A percentile compares a stretch with the other conserved stretches of the same genome.
These are phyloP conservation scores for Tinospora cordifolia DNA, from an alignment of 164 flowering plant species.

Conservation along the genomic window DNA sequence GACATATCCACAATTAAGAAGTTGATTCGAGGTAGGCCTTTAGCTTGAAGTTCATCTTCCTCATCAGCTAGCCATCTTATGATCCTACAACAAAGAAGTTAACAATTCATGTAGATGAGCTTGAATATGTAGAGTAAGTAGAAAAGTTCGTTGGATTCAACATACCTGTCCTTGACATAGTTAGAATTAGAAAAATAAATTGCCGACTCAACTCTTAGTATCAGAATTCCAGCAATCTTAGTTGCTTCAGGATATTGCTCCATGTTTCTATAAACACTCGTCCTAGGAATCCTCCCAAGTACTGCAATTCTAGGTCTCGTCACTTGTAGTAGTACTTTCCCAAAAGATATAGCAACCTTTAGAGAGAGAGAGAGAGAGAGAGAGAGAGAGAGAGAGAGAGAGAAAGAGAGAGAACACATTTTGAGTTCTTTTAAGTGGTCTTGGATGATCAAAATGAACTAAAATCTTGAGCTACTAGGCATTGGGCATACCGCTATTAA, in stretches of 20 bases:
- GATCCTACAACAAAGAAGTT: constrained; percentile 38
- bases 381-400: no score
- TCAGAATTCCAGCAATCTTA: constrained; percentile 52
- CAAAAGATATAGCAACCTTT: constrained; percentile 75
- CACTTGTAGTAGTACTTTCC: constrained; percentile 73
- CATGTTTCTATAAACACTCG: constrained; percentile 57
- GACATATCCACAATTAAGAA: constrained; percentile 76
- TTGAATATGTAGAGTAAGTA: neutral
- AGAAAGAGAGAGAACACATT: constrained; percentile 1
- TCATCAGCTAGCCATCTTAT: constrained; percentile 68
- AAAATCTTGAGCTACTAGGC: neutral
- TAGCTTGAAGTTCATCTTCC: constrained; percentile 41
- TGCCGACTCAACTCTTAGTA: constrained; percentile 76
- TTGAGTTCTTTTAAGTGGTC: neutral
- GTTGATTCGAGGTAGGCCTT: constrained; percentile 32
- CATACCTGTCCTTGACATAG: constrained; percentile 70
- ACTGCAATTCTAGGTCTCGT: constrained; percentile 71
- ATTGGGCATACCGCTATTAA: constrained; percentile 52
- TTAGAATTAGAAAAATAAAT: constrained; percentile 85
- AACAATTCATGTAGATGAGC: neutral
- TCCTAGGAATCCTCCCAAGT: constrained; percentile 61
- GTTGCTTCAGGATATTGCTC: constrained; percentile 70
- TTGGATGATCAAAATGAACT: neutral
- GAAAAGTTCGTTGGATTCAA: neutral
- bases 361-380: no score